Conservation (phyloP, 768 basidiomycete species). For the Leccinum aurantiacum region DNA sequence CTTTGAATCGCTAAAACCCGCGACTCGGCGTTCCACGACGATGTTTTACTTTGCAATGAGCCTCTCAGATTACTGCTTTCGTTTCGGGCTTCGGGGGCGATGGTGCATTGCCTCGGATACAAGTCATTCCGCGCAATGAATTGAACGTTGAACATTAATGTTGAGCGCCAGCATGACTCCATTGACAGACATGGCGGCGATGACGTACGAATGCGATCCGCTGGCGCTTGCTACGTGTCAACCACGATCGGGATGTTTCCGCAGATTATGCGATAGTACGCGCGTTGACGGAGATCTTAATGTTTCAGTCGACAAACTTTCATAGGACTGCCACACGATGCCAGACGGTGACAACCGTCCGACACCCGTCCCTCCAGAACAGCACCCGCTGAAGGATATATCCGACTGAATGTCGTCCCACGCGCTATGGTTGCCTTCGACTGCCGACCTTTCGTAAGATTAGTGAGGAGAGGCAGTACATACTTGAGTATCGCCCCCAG, state of each 20-base stretch:
- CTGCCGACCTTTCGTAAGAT: not conserved
- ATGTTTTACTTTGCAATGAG: constrained; percentile 8
- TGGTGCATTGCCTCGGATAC: constrained; percentile 1
- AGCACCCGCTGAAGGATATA: not conserved
- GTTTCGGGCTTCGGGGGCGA: not conserved
- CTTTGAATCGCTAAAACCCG: not conserved
- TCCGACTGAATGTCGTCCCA: not conserved
- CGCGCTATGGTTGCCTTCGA: not conserved
- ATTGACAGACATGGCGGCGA: constrained; percentile 3
- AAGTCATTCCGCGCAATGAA: not conserved
- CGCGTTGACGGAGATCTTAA: not conserved
- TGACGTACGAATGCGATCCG: not conserved
- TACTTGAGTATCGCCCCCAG: not conserved
- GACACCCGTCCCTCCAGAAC: not conserved
- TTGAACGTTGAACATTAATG: not conserved
- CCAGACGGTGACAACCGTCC: not conserved
- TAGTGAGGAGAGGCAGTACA: not conserved
- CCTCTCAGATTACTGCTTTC: not conserved
- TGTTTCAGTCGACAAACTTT: constrained; percentile 17
- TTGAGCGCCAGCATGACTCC: not conserved
- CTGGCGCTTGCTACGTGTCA: constrained; percentile 3
- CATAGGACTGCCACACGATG: not conserved
- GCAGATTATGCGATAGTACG: not conserved
- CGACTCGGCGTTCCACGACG: not conserved
- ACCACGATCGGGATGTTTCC: constrained; percentile 2